Evolutionary conservation across 2,329 filamentous ascomycete genomes (phyloP).

Genomic region (Zasmidium citrigriseum): DNA sequence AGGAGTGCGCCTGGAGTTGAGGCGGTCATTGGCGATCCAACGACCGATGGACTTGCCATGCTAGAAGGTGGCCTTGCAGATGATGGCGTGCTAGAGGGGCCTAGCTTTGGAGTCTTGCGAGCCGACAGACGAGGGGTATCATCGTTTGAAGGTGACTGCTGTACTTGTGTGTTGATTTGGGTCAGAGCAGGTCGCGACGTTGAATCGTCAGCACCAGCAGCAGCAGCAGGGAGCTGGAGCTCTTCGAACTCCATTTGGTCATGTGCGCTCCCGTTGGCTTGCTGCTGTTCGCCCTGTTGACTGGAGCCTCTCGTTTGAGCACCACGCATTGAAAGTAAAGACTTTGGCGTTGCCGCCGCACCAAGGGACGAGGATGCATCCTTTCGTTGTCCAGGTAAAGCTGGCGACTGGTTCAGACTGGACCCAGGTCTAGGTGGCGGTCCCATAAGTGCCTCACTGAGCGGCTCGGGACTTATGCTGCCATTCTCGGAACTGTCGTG

Average conservation of each 20-base stretch:
- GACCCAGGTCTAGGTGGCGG: constrained; percentile 61
- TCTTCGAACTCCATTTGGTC: constrained; percentile 53
- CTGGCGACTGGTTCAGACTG: constrained; percentile 67
- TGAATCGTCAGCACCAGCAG: constrained; percentile 43
- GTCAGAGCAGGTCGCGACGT: constrained; percentile 33
- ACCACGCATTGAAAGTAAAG: constrained; percentile 32
- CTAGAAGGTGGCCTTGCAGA: constrained; percentile 41
- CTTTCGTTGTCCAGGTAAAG: constrained; percentile 59
- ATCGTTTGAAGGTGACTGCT: constrained; percentile 44
- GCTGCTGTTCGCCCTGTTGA: not conserved
- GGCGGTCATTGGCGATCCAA: constrained; percentile 53
- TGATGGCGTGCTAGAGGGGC: constrained; percentile 54
- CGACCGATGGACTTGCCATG: constrained; percentile 53
- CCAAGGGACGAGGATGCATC: constrained; percentile 10
- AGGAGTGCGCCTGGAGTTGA: constrained; percentile 34
- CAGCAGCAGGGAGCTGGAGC: constrained; percentile 73
- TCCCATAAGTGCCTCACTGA: constrained; percentile 52
- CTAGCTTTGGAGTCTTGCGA: constrained; percentile 66
- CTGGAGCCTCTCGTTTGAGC: not conserved
- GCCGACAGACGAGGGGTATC: constrained; percentile 64
- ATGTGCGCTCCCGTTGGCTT: constrained; percentile 2
- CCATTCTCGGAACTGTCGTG: constrained; percentile 46
- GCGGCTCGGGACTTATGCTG: constrained; percentile 53
- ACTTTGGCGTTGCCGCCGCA: constrained; percentile 36
- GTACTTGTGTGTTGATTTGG: constrained; percentile 54